Evolutionary conservation across 257 asterid species (phyloP).

Genomic region (Fraxinus anomala): DNA sequence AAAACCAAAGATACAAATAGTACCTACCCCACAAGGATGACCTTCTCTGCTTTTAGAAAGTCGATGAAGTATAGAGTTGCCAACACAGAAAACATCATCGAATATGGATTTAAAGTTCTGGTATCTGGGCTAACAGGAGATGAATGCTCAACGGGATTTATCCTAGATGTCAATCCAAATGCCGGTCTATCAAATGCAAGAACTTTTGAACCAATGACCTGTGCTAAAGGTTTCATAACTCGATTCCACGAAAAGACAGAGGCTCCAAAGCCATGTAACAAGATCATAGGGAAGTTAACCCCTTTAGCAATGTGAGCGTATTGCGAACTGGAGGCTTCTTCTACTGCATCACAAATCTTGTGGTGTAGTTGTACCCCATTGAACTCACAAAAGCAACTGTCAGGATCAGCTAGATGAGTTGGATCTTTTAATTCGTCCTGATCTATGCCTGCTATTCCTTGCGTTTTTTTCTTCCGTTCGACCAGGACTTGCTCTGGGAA

Average conservation of each 20-base stretch:
- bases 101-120: constrained; percentile 74
- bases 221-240: constrained; percentile 74
- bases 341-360: constrained; percentile 60
- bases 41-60: constrained; percentile 74
- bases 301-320: constrained; percentile 31
- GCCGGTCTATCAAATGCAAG: constrained; percentile 98
- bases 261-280: constrained; percentile 97
- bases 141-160: constrained; percentile 36
- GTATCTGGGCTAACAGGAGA: constrained; percentile 39
- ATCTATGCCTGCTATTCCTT: constrained; percentile 56
- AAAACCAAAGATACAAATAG: constrained; percentile 25
- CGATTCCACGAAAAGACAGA: constrained; percentile 84
- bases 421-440: constrained; percentile 83
- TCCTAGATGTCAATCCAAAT: constrained; percentile 88
- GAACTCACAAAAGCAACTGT: constrained; percentile 83
- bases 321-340: constrained; percentile 36
- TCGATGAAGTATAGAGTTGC: constrained; percentile 72
- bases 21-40: constrained; percentile 84
- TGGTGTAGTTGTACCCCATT: constrained; percentile 88
- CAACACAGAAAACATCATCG: constrained; percentile 69
- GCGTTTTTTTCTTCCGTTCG: constrained; percentile 39
- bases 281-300: constrained; percentile 64
- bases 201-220: constrained; percentile 59
- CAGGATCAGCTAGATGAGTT: constrained; percentile 66
- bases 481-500: constrained; percentile 52